Evolutionary conservation across 169 alveolate genomes (phyloP).

Genomic region (Nephromyces sp.): DNA sequence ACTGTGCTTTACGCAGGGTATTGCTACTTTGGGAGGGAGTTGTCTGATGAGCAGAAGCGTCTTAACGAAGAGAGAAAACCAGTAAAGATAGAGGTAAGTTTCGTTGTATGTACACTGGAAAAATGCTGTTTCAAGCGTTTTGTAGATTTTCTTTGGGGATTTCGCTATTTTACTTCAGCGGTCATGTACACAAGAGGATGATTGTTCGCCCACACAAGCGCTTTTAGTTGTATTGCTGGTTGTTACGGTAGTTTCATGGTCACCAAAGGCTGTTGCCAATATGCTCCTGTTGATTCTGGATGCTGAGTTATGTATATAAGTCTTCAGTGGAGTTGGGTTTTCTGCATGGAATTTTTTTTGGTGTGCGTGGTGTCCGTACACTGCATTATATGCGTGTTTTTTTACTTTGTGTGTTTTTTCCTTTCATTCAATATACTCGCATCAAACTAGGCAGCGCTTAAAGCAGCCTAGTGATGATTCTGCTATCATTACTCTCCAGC

Average conservation of each 20-base stretch:
- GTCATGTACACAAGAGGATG: background rate
- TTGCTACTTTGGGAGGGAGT: slow-evolving; percentile 43
- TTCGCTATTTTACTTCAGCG: no score
- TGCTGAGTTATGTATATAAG: background rate
- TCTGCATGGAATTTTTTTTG: background rate
- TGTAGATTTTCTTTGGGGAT: no score
- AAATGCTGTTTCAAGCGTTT: no score
- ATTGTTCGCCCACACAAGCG: background rate
- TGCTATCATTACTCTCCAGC: no score
- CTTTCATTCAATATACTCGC: no score
- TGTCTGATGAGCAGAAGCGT: slow-evolving; percentile 46
- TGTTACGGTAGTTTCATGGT: background rate
- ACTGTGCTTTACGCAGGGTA: slow-evolving; percentile 30
- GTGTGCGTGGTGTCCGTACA: no score
- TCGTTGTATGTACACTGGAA: no score
- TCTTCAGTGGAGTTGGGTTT: background rate
- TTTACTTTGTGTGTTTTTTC: no score
- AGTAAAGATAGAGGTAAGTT: background rate
- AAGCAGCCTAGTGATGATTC: no score
- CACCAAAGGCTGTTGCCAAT: background rate
- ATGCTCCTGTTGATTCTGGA: background rate
- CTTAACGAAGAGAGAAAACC: slow-evolving; percentile 31
- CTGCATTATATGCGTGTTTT: no score
- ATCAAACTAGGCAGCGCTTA: no score
- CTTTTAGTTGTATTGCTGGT: background rate